phyloP scores from a whole-genome alignment of 345 rosid genomes.

The Pelargonium nanum region DNA sequence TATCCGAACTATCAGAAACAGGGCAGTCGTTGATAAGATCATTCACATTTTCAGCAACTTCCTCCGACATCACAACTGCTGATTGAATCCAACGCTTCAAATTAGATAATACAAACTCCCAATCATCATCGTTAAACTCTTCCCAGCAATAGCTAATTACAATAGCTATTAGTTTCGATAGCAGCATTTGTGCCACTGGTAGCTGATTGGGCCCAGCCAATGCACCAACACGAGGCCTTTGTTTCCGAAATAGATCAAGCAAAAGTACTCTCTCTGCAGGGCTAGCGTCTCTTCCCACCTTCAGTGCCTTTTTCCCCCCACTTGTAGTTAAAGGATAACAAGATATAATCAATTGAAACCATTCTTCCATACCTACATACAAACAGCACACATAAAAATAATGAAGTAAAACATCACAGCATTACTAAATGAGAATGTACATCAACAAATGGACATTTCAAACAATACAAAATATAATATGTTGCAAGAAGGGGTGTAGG shows the following conservation, averaged over 20 bases:
- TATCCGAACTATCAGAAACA: slow-evolving; percentile 28
- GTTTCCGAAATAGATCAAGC: slow-evolving; percentile 71
- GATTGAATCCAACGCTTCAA: slow-evolving; percentile 73
- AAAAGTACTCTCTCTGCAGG: slow-evolving; percentile 49
- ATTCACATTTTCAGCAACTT: slow-evolving; percentile 65
- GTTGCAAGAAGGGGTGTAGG: too few relatives aligned
- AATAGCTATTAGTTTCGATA: slow-evolving; percentile 54
- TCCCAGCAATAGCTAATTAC: slow-evolving; percentile 79
- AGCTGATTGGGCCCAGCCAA: slow-evolving; percentile 30
- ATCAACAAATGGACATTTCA: not conserved
- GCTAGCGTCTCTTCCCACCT: slow-evolving; percentile 44
- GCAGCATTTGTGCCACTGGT: slow-evolving; percentile 43
- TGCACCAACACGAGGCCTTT: slow-evolving; percentile 38
- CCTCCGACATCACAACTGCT: slow-evolving; percentile 85
- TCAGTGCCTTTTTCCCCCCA: slow-evolving; percentile 34
- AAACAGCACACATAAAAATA: not conserved
- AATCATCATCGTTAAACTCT: slow-evolving; percentile 71
- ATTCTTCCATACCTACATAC: slow-evolving; percentile 60
- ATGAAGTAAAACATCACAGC: too few relatives aligned
- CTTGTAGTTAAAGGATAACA: slow-evolving; percentile 59
- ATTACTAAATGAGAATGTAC: not conserved
- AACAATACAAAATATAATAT: not conserved
- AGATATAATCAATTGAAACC: slow-evolving; percentile 70
- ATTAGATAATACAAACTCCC: slow-evolving; percentile 63
- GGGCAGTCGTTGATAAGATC: slow-evolving; percentile 36